phyloP scores from a whole-genome alignment of 129 eudicot genomes.

The Centella asiatica region DNA sequence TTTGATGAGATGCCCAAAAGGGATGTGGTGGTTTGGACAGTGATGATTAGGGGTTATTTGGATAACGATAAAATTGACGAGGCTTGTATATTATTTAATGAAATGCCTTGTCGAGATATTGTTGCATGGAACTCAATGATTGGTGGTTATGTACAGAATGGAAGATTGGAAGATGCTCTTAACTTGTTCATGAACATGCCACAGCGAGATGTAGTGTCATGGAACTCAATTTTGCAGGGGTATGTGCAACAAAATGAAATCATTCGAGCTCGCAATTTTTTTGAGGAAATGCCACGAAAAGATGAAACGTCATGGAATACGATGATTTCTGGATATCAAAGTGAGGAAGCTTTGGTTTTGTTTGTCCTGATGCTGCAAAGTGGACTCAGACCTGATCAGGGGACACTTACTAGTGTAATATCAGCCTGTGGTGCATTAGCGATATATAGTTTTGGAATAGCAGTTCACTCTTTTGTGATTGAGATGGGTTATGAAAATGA shows the following conservation, averaged over 20 bases:
- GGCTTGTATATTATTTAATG: slow-evolving; percentile 31
- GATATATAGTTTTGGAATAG: slow-evolving; percentile 42
- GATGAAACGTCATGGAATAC: slow-evolving; percentile 68
- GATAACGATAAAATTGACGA: slow-evolving; percentile 25
- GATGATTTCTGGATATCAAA: slow-evolving; percentile 47
- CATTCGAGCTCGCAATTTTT: slow-evolving; percentile 29
- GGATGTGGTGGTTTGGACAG: slow-evolving; percentile 47
- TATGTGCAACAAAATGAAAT: slow-evolving; percentile 43
- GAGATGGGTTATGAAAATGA: slow-evolving; percentile 35
- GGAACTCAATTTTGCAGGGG: slow-evolving; percentile 56
- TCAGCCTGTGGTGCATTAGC: slow-evolving; percentile 55
- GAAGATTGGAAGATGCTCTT: slow-evolving; percentile 34
- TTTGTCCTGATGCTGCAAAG: slow-evolving; percentile 41
- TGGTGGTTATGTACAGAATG: slow-evolving; percentile 36
- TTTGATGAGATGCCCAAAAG: slow-evolving; percentile 38
- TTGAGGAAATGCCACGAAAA: slow-evolving; percentile 33
- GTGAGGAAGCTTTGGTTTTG: slow-evolving; percentile 39
- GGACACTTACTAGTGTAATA: slow-evolving; percentile 36
- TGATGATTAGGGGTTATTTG: slow-evolving; percentile 37
- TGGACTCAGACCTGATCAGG: slow-evolving; percentile 51
- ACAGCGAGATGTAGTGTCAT: slow-evolving; percentile 44
- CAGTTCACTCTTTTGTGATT: slow-evolving; percentile 38
- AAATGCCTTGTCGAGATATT: slow-evolving; percentile 39
- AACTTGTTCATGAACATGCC: slow-evolving; percentile 54
- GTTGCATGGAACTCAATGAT: slow-evolving; percentile 74